Conservation (phyloP, 2,329 filamentous ascomycete genomes). For the Ambrosiella beaveri region DNA sequence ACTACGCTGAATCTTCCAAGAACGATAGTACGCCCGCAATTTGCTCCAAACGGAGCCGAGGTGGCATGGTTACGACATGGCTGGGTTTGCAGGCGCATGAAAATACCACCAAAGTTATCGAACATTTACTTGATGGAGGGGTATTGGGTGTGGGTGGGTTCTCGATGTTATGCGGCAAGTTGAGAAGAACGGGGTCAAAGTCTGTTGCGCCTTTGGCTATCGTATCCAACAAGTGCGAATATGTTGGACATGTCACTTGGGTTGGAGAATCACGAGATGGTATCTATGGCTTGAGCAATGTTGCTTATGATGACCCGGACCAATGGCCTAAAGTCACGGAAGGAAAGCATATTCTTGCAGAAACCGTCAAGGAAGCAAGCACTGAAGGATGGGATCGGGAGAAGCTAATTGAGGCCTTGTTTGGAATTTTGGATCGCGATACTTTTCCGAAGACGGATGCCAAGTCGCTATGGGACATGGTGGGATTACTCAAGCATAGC, state of each 20-base stretch:
- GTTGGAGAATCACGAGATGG: constrained; percentile 34
- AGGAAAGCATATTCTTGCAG: constrained; percentile 30
- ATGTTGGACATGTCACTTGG: constrained; percentile 37
- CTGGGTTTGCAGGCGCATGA: constrained; percentile 32
- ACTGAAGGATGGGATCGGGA: constrained; percentile 25
- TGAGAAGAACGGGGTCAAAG: constrained; percentile 20
- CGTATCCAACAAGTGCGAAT: constrained; percentile 41
- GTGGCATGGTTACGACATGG: constrained; percentile 48
- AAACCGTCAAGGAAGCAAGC: constrained; percentile 26
- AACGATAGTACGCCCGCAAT: constrained; percentile 35
- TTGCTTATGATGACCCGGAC: constrained; percentile 33
- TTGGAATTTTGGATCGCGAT: constrained; percentile 37
- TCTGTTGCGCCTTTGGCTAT: constrained; percentile 36
- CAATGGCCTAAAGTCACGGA: constrained; percentile 44
- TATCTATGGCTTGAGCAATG: constrained; percentile 46
- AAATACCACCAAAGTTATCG: constrained; percentile 32
- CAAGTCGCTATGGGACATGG: constrained; percentile 32
- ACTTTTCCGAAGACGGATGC: constrained; percentile 30
- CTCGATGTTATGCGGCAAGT: constrained; percentile 46
- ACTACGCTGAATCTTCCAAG: constrained; percentile 41
- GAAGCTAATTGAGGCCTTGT: constrained; percentile 33
- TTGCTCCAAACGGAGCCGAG: constrained; percentile 38
- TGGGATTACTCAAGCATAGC: constrained; percentile 37
- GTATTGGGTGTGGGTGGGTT: constrained; percentile 49
- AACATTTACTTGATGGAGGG: constrained; percentile 33